A percentile compares a stretch with the other conserved stretches of the same genome.
phyloP scores from a whole-genome alignment of 2,329 filamentous ascomycete species.

The Seiridium unicorne region DNA sequence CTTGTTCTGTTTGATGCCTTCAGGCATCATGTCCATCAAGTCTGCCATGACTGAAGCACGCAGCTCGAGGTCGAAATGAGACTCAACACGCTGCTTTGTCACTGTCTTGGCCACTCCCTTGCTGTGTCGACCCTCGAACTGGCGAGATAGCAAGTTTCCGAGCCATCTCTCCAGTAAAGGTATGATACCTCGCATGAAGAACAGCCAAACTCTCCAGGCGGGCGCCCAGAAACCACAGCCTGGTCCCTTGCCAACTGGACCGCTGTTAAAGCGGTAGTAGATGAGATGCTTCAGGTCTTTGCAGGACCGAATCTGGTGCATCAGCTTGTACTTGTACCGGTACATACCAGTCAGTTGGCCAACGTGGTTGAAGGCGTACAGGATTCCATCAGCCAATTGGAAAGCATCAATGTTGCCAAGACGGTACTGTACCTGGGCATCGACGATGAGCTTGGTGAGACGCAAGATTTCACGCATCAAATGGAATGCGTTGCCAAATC shows the following conservation, averaged over 20 bases:
- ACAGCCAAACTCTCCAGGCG: conserved; percentile 97
- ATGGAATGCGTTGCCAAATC: conserved; percentile 98
- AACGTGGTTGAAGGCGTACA: conserved; percentile 99
- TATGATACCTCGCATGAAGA: conserved; percentile 99
- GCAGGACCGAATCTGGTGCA: conserved; percentile 99
- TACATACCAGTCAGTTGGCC: conserved; percentile 99
- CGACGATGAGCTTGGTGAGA: conserved; percentile 94
- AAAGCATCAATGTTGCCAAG: conserved; percentile 98
- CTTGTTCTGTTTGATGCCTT: conserved; percentile 99
- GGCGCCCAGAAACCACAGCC: conserved; percentile 99
- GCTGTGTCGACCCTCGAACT: conserved; percentile 97
- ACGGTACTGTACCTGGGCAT: conserved; percentile 96
- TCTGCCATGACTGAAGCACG: conserved; percentile 98
- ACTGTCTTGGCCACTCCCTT: conserved; percentile 99
- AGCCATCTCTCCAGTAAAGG: conserved; percentile 96
- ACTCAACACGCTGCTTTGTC: conserved; percentile 98
- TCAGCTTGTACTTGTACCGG: conserved; percentile 99
- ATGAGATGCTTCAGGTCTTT: conserved; percentile 99
- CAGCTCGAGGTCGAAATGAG: conserved; percentile 95
- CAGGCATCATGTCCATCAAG: conserved; percentile 99
- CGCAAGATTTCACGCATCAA: conserved; percentile 97
- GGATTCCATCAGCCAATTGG: conserved; percentile 94
- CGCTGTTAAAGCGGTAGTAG: conserved; percentile 98
- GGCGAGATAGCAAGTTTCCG: conserved; percentile 91
- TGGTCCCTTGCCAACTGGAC: conserved; percentile 93